Evolutionary conservation across 1,284 basidiomycete genomes (phyloP), one percentile per base, ranked within the genome.

Genomic region (Tylopilus sp.): DNA sequence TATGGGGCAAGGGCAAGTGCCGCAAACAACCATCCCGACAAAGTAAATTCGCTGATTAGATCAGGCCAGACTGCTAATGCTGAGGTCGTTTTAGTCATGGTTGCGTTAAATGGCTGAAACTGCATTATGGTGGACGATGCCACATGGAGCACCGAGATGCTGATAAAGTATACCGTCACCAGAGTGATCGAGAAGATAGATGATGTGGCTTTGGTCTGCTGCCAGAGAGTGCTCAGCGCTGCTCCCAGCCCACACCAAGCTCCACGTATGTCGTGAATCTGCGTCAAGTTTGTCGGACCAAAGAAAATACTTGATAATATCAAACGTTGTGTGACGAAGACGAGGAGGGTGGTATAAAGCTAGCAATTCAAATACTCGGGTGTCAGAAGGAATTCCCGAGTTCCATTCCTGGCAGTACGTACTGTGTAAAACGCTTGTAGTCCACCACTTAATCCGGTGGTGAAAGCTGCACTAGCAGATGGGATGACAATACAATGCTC

Each of bases 381-480:
- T 29, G 29, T 58, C 26, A 22, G 44, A 53, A 47, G 7, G n/a
- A 19, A n/a, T 24, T 22, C 49, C 19, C 9, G 24, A 29, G 36
- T 19, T 19, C 18, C 18, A n/a, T 1, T n/a, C 32, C 6, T 15
- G 10, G 6, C 36, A 9, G 3, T 53, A 39, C 58, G 13, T 32
- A 60, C 58, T 1, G 58, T 60, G 26, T 60, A 60, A n/a, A 56
- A 39, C 32, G 57, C 57, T 26, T 58, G 57, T 8, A 58, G 47
- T 38, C 47, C 57, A 24, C 12, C 47, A 36, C 57, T 51, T 38
- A 51, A 36, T 24, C 44, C 4, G 15, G 29, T 36, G 32, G 47
- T 49, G 44, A 32, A 51, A 13, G 13, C 49, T 15, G 8, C 32
- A 18, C 9, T n/a, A 19, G 18, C 19, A n/a, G 47, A 19, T 19